phyloP scores from a whole-genome alignment of 345 rosid species.

The Abelmoschus esculentus region DNA sequence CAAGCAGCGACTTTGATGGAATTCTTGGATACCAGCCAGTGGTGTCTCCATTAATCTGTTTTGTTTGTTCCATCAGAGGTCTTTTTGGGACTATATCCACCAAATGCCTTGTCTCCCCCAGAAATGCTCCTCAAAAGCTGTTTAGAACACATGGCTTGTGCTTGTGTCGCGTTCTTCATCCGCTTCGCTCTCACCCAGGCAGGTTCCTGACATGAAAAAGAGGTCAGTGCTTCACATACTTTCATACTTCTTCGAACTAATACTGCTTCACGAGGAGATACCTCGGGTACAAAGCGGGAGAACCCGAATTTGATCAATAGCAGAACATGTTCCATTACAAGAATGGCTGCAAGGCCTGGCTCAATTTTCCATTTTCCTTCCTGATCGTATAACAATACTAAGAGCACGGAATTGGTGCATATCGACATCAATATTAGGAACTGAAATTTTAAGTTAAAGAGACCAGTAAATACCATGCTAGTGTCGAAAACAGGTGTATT shows the following conservation, averaged over 20 bases:
- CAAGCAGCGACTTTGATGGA: background rate
- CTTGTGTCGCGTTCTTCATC: slow-evolving; percentile 60
- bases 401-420: slow-evolving; percentile 81
- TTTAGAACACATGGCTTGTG: slow-evolving; percentile 62
- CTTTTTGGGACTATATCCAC: background rate
- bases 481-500: too few species aligned
- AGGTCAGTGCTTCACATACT: background rate
- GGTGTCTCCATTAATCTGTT: slow-evolving; percentile 16
- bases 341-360: slow-evolving; percentile 82
- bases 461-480: background rate
- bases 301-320: slow-evolving; percentile 72
- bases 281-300: slow-evolving; percentile 80
- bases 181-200: slow-evolving; percentile 87
- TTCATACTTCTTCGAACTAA: background rate
- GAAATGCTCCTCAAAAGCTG: slow-evolving; percentile 63
- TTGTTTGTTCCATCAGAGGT: slow-evolving; percentile 9
- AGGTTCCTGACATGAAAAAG: slow-evolving; percentile 49
- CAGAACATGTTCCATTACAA: slow-evolving; percentile 74
- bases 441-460: slow-evolving; percentile 26
- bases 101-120: slow-evolving; percentile 24
- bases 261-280: slow-evolving; percentile 1
- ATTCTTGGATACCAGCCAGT: background rate
- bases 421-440: slow-evolving; percentile 81
- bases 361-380: slow-evolving; percentile 92
- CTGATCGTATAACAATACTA: slow-evolving; percentile 76